Conservation (phyloP, 345 rosid genomes). For the Durio zibethinus region DNA sequence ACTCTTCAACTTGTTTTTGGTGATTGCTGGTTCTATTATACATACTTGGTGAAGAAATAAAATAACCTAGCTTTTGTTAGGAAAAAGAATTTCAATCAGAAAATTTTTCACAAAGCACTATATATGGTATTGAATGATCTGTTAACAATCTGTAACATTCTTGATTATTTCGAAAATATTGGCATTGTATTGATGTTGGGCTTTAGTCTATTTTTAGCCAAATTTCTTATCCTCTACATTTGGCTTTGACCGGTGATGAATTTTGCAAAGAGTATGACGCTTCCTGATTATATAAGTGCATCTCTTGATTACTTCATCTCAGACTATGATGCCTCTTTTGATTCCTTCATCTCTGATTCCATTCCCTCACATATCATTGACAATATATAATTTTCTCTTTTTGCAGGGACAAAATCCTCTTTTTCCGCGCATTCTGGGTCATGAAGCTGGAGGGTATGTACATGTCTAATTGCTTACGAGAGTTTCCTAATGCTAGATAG, state of each 20-base stretch:
- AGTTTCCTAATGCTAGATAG: not conserved
- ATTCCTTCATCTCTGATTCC: not conserved
- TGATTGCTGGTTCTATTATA: not conserved
- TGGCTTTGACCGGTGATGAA: too few species aligned
- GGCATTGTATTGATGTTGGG: too few species aligned
- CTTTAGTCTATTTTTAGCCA: too few species aligned
- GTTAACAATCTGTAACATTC: not conserved
- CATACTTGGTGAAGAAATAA: not conserved
- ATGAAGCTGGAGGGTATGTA: slow-evolving; percentile 79
- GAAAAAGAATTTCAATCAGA: not conserved
- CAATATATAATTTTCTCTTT: not conserved
- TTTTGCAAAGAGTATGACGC: too few species aligned
- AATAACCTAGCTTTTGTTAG: not conserved
- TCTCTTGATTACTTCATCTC: not conserved
- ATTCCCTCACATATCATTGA: not conserved
- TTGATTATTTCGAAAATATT: not conserved
- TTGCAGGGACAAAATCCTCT: slow-evolving; percentile 68
- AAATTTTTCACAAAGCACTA: not conserved
- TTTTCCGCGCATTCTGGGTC: slow-evolving; percentile 81
- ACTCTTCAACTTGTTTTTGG: not conserved
- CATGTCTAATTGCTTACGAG: not conserved
- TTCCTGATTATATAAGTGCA: too few species aligned
- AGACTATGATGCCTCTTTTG: not conserved
- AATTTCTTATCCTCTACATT: too few species aligned
- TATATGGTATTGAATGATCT: not conserved